Conservation (phyloP, 2,329 filamentous ascomycete species). For the Pseudogymnoascus destructans region DNA sequence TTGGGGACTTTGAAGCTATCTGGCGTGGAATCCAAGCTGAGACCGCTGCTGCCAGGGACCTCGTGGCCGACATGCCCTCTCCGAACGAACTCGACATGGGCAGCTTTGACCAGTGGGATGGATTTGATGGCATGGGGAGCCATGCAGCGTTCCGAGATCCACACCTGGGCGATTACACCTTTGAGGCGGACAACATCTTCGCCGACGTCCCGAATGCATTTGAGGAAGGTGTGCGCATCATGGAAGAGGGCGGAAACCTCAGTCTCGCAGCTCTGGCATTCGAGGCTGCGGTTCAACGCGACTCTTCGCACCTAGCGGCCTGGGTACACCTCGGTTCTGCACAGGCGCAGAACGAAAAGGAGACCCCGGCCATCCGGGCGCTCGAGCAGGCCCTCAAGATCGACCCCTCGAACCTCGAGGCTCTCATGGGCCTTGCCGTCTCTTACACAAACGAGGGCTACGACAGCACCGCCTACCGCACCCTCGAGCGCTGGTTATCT, state of each 20-base stretch:
- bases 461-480: conserved; percentile 91
- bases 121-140: conserved; percentile 56
- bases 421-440: conserved; percentile 88
- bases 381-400: conserved; percentile 82
- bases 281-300: conserved; percentile 85
- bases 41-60: conserved; percentile 53
- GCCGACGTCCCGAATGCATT: conserved; percentile 70
- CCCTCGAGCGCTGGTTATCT: conserved; percentile 92
- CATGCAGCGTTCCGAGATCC: conserved; percentile 59
- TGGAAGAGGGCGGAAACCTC: conserved; percentile 86
- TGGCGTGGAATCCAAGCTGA: conserved; percentile 74
- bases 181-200: conserved; percentile 90
- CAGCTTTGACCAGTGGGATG: conserved; percentile 69
- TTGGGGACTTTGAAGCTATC: conserved; percentile 80
- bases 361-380: conserved; percentile 86
- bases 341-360: conserved; percentile 97
- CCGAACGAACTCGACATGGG: conserved; percentile 45
- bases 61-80: conserved; percentile 40
- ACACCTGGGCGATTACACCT: conserved; percentile 77
- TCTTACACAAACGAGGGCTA: conserved; percentile 99
- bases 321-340: conserved; percentile 88
- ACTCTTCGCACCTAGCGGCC: conserved; percentile 75
- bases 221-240: conserved; percentile 83
- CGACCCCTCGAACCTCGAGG: conserved; percentile 74
- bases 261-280: conserved; percentile 89